Conservation (phyloP, 495 filamentous ascomycete genomes). For the Penicillium soppii region DNA sequence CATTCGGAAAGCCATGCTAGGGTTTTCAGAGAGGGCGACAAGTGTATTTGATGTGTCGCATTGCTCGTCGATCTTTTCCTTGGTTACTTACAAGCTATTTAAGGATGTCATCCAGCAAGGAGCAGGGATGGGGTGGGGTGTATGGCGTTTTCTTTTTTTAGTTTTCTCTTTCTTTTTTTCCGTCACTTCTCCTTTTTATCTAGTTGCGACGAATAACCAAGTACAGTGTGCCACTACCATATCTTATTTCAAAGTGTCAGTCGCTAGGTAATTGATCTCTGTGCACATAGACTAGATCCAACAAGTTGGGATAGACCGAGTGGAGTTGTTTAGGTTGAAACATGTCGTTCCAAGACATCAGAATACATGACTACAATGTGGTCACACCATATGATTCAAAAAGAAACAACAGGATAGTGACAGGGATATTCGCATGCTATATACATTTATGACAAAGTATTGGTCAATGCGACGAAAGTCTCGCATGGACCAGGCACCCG, state of each 20-base stretch:
- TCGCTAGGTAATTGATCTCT: not conserved
- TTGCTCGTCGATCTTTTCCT: not conserved
- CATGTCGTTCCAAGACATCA: too few relatives aligned
- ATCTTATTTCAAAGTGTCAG: not conserved
- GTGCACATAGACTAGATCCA: not conserved
- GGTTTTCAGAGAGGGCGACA: not conserved
- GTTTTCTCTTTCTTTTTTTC: slow-evolving; percentile 7
- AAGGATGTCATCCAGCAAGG: slow-evolving; percentile 34
- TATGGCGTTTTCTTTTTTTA: slow-evolving; percentile 25
- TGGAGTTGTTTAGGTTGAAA: too few relatives aligned
- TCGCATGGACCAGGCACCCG: not conserved
- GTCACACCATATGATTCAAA: too few relatives aligned
- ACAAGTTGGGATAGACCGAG: too few relatives aligned
- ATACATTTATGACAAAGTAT: not conserved
- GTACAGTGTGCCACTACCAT: slow-evolving; percentile 9
- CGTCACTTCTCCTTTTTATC: too few relatives aligned
- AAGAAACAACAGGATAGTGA: too few relatives aligned
- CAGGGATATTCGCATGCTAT: too few relatives aligned
- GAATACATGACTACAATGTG: too few relatives aligned
- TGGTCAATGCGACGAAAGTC: not conserved
- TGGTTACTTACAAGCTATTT: slow-evolving; percentile 3
- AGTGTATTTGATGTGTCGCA: not conserved
- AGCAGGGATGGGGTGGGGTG: slow-evolving; percentile 29
- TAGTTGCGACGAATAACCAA: slow-evolving; percentile 9
- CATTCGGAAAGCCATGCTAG: not conserved